Evolutionary conservation across 306 rosid species (phyloP).

Genomic region (Dalbergia cochinchinensis): DNA sequence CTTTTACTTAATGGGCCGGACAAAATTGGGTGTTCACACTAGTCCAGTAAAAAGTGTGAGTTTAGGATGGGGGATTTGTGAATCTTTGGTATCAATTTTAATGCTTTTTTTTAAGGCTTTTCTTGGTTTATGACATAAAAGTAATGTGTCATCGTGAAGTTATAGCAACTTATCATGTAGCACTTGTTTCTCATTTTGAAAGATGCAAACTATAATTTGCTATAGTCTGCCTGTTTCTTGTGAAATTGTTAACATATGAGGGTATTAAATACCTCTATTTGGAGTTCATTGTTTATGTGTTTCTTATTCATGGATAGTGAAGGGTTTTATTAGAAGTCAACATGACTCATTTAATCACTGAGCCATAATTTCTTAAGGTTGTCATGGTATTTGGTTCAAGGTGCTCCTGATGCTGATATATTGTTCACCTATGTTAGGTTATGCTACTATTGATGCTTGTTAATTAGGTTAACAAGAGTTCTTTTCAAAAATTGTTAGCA

Average conservation of each 20-base stretch:
- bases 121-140: background rate
- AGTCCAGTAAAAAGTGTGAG: background rate
- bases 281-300: constrained; percentile 10
- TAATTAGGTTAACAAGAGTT: too few relatives aligned
- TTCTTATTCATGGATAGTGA: constrained; percentile 15
- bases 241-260: background rate
- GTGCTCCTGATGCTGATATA: too few relatives aligned
- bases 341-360: constrained; percentile 7
- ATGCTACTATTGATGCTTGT: too few relatives aligned
- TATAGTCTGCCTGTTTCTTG: constrained; percentile 1
- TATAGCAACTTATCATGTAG: constrained; percentile 13
- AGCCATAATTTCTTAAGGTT: too few relatives aligned
- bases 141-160: background rate
- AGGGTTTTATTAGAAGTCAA: background rate
- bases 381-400: too few relatives aligned
- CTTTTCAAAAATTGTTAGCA: too few relatives aligned
- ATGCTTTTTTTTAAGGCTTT: background rate
- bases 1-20: too few relatives aligned
- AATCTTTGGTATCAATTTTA: background rate
- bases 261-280: constrained; percentile 23
- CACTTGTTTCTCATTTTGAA: constrained; percentile 38
- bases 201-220: background rate
- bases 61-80: constrained; percentile 14
- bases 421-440: too few relatives aligned
- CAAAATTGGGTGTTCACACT: too few relatives aligned